Conservation (phyloP, 805 yeast genomes). For the Ogataea allantospora region DNA sequence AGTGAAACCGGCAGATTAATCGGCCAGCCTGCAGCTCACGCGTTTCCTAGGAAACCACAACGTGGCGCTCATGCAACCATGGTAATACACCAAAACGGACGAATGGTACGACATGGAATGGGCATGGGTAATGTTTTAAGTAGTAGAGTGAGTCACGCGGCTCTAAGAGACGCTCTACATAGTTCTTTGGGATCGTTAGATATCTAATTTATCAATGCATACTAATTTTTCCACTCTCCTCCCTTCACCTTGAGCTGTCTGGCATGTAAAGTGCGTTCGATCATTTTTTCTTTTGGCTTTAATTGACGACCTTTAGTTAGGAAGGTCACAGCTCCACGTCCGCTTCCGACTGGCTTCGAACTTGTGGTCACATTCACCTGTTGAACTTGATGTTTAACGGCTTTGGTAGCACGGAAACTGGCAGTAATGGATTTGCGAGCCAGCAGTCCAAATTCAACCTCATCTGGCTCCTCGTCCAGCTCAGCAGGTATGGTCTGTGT, state of each 20-base stretch:
- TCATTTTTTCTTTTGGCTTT: conserved; percentile 20
- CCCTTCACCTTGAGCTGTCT: conserved; percentile 9
- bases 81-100: conserved; percentile 42
- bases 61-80: conserved; percentile 43
- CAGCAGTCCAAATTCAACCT: conserved; percentile 21
- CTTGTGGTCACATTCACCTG: conserved; percentile 33
- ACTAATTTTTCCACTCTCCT: conserved; percentile 8
- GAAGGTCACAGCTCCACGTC: conserved; percentile 30
- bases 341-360: conserved; percentile 23
- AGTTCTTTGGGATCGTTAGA: conserved; percentile 16
- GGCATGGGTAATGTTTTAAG: conserved; percentile 33
- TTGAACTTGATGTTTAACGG: conserved; percentile 19
- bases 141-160: conserved; percentile 45
- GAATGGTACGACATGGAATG: conserved; percentile 43
- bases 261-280: conserved; percentile 20
- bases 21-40: conserved; percentile 23
- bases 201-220: not conserved
- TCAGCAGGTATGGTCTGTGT: conserved; percentile 7
- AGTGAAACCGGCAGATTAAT: conserved; percentile 34
- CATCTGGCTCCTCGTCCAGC: conserved; percentile 8
- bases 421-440: conserved; percentile 31
- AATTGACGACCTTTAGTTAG: conserved; percentile 13
- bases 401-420: conserved; percentile 23
- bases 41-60: conserved; percentile 12
- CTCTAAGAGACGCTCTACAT: conserved; percentile 45